Base-by-base conservation (phyloP, 2,329 filamentous ascomycete species). In the Ophiocordyceps unilateralis region DNA sequence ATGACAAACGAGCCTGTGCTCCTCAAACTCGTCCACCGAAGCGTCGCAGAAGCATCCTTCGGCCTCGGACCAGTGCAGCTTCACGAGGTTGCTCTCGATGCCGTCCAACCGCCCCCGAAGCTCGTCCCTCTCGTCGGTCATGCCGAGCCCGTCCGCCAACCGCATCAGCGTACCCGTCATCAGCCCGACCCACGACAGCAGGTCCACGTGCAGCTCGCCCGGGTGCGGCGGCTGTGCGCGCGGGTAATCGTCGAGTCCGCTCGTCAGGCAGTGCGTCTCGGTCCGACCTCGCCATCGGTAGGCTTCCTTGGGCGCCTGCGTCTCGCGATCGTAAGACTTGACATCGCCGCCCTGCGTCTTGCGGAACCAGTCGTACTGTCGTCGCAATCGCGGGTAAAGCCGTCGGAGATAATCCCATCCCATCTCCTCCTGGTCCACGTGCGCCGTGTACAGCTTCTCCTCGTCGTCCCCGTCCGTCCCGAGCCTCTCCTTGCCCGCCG, bases 161-260 rank as follows among this genome's bases (percentile, higher is more conserved):
- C 81, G 83, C 53, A 78, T 72, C 43, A 98, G 74, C n/a, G 83
- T 81, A 49, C 81, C 78, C 36, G 84, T 81, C 85, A 95, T 93
- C 66, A 95, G 76, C n/a, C 89, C 91, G 64, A 98, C 83, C 91
- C 91, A 98, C 42, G 84, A 84, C 59, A 98, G 83, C 43, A 96
- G 70, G 61, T 98, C 91, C 24, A 93, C 80, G 59, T 98, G 89
- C 41, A 98, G 73, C 74, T 98, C 91, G 54, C 86, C 89, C 0
- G 91, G 89, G 59, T 95, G 88, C 22, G 91, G 91, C 14, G 91
- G 88, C 60, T 93, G 85, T 9, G 91, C 74, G 41, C 91, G 84
- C 41, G 91, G 91, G 57, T 96, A 98, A 64, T 98, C 91, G 55
- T 98, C 91, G 2, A 98, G 74, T 3, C 91, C 91, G 42, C 87